These are phyloP conservation scores for Aspergillus alliaceus DNA, from an alignment of 2,329 filamentous ascomycete species.

Conservation along the genomic window DNA sequence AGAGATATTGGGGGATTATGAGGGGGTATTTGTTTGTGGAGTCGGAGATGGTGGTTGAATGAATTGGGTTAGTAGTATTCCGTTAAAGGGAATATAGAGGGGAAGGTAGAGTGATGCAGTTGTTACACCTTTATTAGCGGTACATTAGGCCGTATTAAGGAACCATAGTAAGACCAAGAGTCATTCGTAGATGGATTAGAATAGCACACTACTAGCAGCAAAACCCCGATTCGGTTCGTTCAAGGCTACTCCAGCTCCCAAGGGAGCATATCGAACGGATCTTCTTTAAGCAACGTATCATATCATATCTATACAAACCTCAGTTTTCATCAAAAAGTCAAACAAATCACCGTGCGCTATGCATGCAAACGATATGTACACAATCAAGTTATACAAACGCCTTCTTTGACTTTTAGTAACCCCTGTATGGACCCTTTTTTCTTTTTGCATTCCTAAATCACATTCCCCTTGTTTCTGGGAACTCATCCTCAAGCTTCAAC, in stretches of 20 bases:
- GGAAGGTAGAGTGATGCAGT: too few species aligned
- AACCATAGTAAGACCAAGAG: too few species aligned
- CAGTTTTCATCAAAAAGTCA: neutral
- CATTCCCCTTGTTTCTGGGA: slow-evolving; percentile 57
- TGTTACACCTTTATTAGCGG: too few species aligned
- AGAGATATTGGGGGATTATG: slow-evolving; percentile 42
- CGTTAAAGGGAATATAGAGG: too few species aligned
- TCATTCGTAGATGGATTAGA: too few species aligned
- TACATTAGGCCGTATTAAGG: too few species aligned
- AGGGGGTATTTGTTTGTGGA: slow-evolving; percentile 15
- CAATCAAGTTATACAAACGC: slow-evolving; percentile 3
- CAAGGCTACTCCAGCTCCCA: neutral
- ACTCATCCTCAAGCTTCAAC: slow-evolving; percentile 89
- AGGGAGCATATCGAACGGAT: neutral
- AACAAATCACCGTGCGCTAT: slow-evolving; percentile 23
- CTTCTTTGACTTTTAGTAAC: neutral
- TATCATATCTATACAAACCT: too few species aligned
- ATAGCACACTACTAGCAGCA: too few species aligned
- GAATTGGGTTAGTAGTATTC: neutral
- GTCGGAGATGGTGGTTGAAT: neutral
- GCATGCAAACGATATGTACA: slow-evolving; percentile 21
- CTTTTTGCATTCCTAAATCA: slow-evolving; percentile 16
- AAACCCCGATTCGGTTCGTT: too few species aligned
- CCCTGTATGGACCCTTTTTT: neutral
- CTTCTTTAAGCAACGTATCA: neutral